Conservation (phyloP, 192 early-diverging fungal species). For the Coemansia sp. region DNA sequence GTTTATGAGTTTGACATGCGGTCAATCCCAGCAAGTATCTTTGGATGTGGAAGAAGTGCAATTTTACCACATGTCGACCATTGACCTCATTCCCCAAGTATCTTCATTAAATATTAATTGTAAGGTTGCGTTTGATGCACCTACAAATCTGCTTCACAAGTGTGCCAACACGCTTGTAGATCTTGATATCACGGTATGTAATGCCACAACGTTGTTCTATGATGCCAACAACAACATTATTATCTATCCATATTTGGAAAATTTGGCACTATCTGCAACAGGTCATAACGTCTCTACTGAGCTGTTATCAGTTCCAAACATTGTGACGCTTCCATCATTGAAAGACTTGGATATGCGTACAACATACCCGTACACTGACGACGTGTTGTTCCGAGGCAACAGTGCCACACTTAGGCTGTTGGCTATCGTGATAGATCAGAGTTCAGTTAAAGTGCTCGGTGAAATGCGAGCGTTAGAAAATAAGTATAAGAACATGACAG, state of each 20-base stretch:
- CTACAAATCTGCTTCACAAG: neutral
- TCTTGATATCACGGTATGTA: neutral
- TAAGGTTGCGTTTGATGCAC: neutral
- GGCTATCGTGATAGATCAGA: neutral
- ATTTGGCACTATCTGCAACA: too few species aligned
- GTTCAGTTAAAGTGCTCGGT: constrained; percentile 23
- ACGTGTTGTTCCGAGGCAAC: neutral
- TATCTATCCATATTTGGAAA: neutral
- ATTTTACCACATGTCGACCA: neutral
- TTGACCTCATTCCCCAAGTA: neutral
- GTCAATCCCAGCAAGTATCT: neutral
- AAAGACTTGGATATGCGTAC: neutral
- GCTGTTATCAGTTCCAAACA: neutral
- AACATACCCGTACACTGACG: neutral
- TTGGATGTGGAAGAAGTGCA: neutral
- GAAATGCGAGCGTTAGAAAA: constrained; percentile 67
- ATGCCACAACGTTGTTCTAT: neutral
- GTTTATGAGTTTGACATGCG: too few species aligned
- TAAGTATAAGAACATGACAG: constrained; percentile 65
- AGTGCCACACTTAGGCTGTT: neutral
- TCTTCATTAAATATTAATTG: neutral
- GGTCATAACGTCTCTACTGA: too few species aligned
- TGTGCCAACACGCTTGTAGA: neutral
- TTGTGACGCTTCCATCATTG: neutral
- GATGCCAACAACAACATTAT: neutral